These are phyloP conservation scores for Diplotaxis tenuifolia DNA, from an alignment of 345 rosid genomes.

Conservation along the genomic window DNA sequence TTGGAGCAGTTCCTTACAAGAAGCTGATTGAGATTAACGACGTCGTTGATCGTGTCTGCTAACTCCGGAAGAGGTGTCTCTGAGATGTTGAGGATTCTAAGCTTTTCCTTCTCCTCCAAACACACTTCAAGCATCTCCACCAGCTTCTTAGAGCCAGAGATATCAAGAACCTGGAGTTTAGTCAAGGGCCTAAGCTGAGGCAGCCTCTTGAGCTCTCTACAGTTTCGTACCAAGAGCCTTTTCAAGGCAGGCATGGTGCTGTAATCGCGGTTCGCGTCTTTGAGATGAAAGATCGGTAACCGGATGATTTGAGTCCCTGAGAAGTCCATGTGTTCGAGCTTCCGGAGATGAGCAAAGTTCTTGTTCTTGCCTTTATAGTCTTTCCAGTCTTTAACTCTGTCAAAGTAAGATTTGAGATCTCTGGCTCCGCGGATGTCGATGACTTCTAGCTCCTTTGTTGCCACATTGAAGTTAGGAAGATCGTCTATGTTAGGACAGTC, in stretches of 20 bases:
- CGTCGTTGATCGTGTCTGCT: constrained; percentile 28
- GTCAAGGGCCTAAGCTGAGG: constrained; percentile 30
- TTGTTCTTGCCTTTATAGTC: constrained; percentile 32
- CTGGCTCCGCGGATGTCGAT: constrained; percentile 48
- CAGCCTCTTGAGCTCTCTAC: constrained; percentile 26
- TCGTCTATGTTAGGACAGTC: constrained; percentile 37
- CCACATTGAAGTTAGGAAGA: constrained; percentile 37
- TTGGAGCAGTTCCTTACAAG: constrained; percentile 38
- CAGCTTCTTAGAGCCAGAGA: constrained; percentile 34
- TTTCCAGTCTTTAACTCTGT: constrained; percentile 28
- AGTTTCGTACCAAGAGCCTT: constrained; percentile 25
- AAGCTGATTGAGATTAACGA: constrained; percentile 37
- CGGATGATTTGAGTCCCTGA: constrained; percentile 38
- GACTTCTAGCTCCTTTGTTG: constrained; percentile 40
- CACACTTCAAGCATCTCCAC: constrained; percentile 39
- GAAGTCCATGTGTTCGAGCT: constrained; percentile 48
- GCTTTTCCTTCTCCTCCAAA: constrained; percentile 30
- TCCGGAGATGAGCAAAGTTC: constrained; percentile 34
- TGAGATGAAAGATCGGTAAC: constrained; percentile 43
- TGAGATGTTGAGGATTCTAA: constrained; percentile 49
- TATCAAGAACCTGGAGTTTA: constrained; percentile 39
- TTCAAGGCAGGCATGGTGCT: constrained; percentile 22
- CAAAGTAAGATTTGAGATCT: constrained; percentile 30
- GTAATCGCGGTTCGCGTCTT: neutral
- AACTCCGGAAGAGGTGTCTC: constrained; percentile 33